Base-by-base conservation (phyloP, 495 filamentous ascomycete genomes). In the Saxophila tyrrhenica region DNA sequence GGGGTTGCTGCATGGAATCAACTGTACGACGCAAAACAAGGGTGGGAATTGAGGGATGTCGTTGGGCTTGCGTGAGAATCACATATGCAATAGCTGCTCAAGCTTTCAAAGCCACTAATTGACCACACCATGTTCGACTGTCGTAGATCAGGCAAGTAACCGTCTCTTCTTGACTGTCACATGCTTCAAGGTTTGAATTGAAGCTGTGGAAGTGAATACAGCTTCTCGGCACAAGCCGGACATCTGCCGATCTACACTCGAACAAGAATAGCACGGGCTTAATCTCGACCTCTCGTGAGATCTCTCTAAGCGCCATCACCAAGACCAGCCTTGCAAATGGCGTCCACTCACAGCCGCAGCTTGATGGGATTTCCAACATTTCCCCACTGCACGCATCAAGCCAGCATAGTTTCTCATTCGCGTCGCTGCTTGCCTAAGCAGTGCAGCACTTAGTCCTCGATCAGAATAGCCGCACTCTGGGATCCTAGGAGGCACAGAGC, bases 11-110 rank as follows among this genome's bases (percentile, higher is more conserved):
- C 39, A 54, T 22, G 42, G 42, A n/a, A 61, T 61, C 48, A 58
- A 58, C 24, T 61, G 59, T 48, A 61, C 59, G n/a, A n/a, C n/a
- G n/a, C n/a, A n/a, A 1, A 60, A 60, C 41, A 52, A 52, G 49
- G 57, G 57, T 16, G 52, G 53, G 29, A 60, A 60, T 32, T 60
- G n/a, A n/a, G n/a, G n/a, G n/a, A n/a, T n/a, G n/a, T n/a, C n/a
- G n/a, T n/a, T n/a, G n/a, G n/a, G n/a, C n/a, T n/a, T n/a, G n/a
- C n/a, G n/a, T n/a, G n/a, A n/a, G n/a, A n/a, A n/a, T n/a, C n/a
- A n/a, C n/a, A n/a, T n/a, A n/a, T n/a, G n/a, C n/a, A n/a, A n/a
- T n/a, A n/a, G n/a, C n/a, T n/a, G n/a, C n/a, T n/a, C n/a, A n/a
- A n/a, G n/a, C n/a, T n/a, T n/a, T n/a, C n/a, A n/a, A n/a, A n/a